phyloP scores from a whole-genome alignment of 2,329 filamentous ascomycete species.

The Penicillium freii region DNA sequence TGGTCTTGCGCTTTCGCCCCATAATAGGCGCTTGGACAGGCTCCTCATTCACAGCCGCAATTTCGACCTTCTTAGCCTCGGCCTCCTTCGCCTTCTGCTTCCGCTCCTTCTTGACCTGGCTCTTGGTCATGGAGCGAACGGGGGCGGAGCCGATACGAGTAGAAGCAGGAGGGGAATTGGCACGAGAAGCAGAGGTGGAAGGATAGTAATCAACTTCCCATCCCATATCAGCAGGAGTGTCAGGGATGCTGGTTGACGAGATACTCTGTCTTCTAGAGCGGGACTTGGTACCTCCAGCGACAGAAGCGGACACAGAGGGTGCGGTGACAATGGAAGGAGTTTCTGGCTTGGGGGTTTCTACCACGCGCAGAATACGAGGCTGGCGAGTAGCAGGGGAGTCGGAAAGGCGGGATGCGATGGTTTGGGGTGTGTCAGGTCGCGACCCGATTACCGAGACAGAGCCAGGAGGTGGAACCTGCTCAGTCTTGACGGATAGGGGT shows the following conservation, averaged over 20 bases:
- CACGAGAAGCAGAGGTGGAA: conserved; percentile 59
- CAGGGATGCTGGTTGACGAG: conserved; percentile 58
- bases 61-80: conserved; percentile 45
- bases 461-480: conserved; percentile 28
- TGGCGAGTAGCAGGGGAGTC: conserved; percentile 42
- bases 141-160: conserved; percentile 59
- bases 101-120: conserved; percentile 60
- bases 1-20: conserved; percentile 61
- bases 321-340: conserved; percentile 32
- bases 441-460: conserved; percentile 41
- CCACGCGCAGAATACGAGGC: conserved; percentile 56
- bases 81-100: conserved; percentile 50
- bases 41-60: conserved; percentile 46
- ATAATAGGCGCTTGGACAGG: conserved; percentile 60
- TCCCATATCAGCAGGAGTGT: conserved; percentile 58
- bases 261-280: conserved; percentile 43
- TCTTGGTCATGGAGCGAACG: conserved; percentile 60
- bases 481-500: conserved; percentile 24
- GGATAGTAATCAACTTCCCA: conserved; percentile 60
- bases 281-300: conserved; percentile 31
- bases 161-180: conserved; percentile 55
- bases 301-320: conserved; percentile 33
- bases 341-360: conserved; percentile 56
- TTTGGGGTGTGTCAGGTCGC: conserved; percentile 50
- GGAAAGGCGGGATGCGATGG: conserved; percentile 37